Evolutionary conservation across 2,329 filamentous ascomycete genomes (phyloP), one percentile per base, ranked within the genome.

Genomic region (Diaporthe eres): DNA sequence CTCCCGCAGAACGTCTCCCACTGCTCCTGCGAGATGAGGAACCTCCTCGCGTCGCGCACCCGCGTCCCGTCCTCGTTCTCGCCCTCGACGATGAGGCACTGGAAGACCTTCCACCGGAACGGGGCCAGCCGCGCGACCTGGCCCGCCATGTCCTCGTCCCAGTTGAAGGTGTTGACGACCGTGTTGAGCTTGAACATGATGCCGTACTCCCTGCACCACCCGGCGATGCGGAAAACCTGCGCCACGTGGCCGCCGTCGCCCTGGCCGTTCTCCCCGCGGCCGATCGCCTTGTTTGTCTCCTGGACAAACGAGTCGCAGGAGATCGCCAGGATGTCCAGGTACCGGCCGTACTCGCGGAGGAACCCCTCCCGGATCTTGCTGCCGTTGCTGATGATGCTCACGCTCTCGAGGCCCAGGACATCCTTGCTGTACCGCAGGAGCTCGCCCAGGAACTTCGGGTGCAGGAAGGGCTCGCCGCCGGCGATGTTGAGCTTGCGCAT

Each of bases 111-210:
- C 89, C 88, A 91, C 0, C 89, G 85, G 76, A 88, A 89, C 2
- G 88, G 88, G 6, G 80, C 79, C 19, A 91, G 80, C 60, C 77
- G 57, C 22, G 78, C 74, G 10, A 90, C 83, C 7, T 77, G 79
- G 12, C 73, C 78, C 57, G 82, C 83, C 87, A 89, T 89, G 77
- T 88, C 86, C 79, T 91, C 89, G 4, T 85, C 72, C 80, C 82
- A 87, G 77, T 91, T 90, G 71, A 85, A 80, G 2, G 77, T 81
- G 78, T 85, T 86, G 8, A 91, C 85, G 0, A 91, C 89, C 0
- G 89, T 90, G 81, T 91, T 91, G 68, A 91, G 79, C 83, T 91
- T 91, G 83, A 91, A 90, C 80, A 86, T 88, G 80, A 90, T 86
- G 1, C 84, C 84, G 42, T 85, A 84, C 72, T 86, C 74, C 8